A percentile compares a stretch with the other conserved stretches of the same genome.
Conservation (phyloP, 495 filamentous ascomycete genomes). For the Penicillium chermesinum region DNA sequence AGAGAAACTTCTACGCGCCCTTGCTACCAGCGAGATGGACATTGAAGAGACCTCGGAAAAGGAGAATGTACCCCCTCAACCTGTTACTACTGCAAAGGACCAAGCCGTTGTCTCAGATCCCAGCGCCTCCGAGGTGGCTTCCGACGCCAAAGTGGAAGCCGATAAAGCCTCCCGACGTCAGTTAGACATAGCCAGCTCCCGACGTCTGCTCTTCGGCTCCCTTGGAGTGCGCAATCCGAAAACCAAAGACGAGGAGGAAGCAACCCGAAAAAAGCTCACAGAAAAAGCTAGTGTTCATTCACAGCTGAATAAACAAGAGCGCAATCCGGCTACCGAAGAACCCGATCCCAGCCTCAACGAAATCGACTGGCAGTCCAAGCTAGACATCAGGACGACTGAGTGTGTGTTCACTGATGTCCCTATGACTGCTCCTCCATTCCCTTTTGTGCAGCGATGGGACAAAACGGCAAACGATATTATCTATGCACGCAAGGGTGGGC, state of each 20-base stretch:
- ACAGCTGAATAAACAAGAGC: conserved; percentile 14
- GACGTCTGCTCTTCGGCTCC: conserved; percentile 65
- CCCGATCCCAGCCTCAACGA: conserved; percentile 25
- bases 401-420: conserved; percentile 70
- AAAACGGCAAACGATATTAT: conserved; percentile 56
- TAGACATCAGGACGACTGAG: conserved; percentile 71
- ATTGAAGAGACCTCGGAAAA: conserved; percentile 34
- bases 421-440: conserved; percentile 78
- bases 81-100: too few relatives aligned
- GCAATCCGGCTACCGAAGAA: conserved; percentile 15
- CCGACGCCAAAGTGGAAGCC: too few relatives aligned
- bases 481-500: conserved; percentile 31
- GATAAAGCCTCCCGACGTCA: conserved; percentile 34
- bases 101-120: too few relatives aligned
- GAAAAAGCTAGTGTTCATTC: conserved; percentile 20
- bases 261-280: conserved; percentile 52
- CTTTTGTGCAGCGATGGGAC: conserved; percentile 88
- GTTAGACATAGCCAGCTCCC: conserved; percentile 60
- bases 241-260: conserved; percentile 61
- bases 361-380: conserved; percentile 66
- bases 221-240: conserved; percentile 65
- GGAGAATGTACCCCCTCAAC: conserved; percentile 28
- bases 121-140: conserved; percentile 3
- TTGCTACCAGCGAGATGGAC: conserved; percentile 50
- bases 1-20: conserved; percentile 45